These are phyloP conservation scores for Dendryphion nanum DNA, from an alignment of 2,329 filamentous ascomycete genomes.

Conservation along the genomic window DNA sequence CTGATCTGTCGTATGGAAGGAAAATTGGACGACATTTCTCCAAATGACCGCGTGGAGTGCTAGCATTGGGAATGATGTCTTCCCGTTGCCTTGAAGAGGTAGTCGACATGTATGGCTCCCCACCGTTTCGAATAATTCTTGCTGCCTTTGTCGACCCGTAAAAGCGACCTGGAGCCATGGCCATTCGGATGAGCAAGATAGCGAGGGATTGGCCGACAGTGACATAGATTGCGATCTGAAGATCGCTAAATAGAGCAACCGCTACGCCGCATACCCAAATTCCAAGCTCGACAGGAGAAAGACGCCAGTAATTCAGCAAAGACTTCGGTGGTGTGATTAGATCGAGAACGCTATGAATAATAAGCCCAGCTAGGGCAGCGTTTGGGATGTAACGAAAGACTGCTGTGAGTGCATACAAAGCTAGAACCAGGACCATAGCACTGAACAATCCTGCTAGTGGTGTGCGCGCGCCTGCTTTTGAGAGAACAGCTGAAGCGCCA, in stretches of 20 bases:
- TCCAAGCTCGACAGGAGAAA: conserved; percentile 81
- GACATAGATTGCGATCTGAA: conserved; percentile 86
- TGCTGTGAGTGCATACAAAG: conserved; percentile 79
- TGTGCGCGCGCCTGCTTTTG: conserved; percentile 87
- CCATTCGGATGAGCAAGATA: conserved; percentile 69
- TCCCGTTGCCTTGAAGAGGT: neutral
- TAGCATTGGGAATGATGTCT: too few relatives aligned
- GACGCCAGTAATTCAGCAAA: conserved; percentile 87
- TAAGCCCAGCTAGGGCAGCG: conserved; percentile 76
- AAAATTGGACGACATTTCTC: conserved; percentile 16
- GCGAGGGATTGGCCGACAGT: conserved; percentile 75
- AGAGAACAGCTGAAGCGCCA: conserved; percentile 90
- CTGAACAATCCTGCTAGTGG: conserved; percentile 86
- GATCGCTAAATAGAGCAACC: conserved; percentile 78
- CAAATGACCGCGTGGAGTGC: too few relatives aligned
- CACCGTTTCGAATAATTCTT: neutral
- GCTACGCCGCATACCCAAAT: conserved; percentile 90
- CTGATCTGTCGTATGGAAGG: conserved; percentile 43
- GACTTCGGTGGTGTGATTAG: conserved; percentile 85
- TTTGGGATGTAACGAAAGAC: conserved; percentile 91
- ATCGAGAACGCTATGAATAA: conserved; percentile 90
- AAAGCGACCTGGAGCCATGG: conserved; percentile 23
- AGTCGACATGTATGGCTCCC: neutral
- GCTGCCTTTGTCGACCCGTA: conserved; percentile 6
- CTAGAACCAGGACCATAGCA: conserved; percentile 75